phyloP scores from a whole-genome alignment of 2,329 filamentous ascomycete species.

The Didymella pinodella region DNA sequence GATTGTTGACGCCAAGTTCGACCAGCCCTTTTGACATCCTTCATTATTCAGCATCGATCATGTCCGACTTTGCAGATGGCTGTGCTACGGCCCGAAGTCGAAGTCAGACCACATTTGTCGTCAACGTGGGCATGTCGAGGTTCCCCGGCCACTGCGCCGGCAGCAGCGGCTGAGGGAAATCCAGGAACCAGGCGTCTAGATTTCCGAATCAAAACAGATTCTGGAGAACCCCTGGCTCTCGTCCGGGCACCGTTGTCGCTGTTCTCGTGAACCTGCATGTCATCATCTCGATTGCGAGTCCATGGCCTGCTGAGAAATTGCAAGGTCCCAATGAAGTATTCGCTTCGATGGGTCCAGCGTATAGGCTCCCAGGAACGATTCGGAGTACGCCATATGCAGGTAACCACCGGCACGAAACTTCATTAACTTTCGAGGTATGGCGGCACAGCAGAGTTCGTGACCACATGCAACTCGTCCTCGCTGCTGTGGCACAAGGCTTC shows the following conservation, averaged over 20 bases:
- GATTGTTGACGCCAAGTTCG: conserved; percentile 1
- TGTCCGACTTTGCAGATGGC: conserved; percentile 4
- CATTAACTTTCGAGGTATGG: conserved; percentile 5
- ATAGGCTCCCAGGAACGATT: conserved; percentile 35
- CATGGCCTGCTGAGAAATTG: conserved; percentile 18
- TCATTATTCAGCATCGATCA: conserved; percentile 10
- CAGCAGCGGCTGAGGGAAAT: conserved; percentile 10
- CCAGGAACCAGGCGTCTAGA: conserved; percentile 20
- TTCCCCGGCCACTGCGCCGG: conserved; percentile 5
- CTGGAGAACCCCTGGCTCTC: conserved; percentile 8
- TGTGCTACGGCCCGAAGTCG: conserved; percentile 10
- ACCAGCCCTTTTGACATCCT: conserved; percentile 10
- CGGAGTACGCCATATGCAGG: conserved; percentile 34
- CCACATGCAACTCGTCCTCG: background rate
- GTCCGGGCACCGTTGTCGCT: conserved; percentile 5
- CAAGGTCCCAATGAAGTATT: conserved; percentile 22
- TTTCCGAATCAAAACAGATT: conserved; percentile 14
- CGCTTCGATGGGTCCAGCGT: conserved; percentile 8
- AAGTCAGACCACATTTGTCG: conserved; percentile 8
- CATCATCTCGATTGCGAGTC: conserved; percentile 7
- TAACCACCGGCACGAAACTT: conserved; percentile 7
- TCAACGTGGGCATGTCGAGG: conserved; percentile 11
- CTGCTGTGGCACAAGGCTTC: conserved; percentile 21
- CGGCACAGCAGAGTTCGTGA: conserved; percentile 1
- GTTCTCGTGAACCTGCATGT: conserved; percentile 1